Percentiles rank a stretch among this genome's conserved stretches.
These are phyloP conservation scores for Pestalotiopsis sp. DNA, from an alignment of 2,329 filamentous ascomycete species.

Conservation along the genomic window DNA sequence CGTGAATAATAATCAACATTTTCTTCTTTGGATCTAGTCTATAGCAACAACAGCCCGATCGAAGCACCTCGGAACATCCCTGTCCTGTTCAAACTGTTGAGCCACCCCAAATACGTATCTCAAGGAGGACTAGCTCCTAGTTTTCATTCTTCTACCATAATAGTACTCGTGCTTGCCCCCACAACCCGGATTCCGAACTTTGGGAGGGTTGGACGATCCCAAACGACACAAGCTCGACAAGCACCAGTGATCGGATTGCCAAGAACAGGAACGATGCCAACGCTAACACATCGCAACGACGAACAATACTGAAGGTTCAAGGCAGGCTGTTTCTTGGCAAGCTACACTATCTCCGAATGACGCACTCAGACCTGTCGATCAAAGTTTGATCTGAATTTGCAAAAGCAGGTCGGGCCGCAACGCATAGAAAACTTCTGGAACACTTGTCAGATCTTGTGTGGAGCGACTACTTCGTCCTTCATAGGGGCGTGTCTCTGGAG, in stretches of 20 bases:
- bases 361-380: neutral
- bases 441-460: neutral
- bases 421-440: neutral
- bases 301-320: neutral
- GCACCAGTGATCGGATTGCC: neutral
- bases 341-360: neutral
- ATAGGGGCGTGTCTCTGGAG: neutral
- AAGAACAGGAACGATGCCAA: neutral
- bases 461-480: neutral
- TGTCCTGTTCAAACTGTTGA: neutral
- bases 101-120: neutral
- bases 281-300: neutral
- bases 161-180: no score
- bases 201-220: neutral
- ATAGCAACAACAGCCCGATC: neutral
- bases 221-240: neutral
- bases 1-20: neutral
- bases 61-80: neutral
- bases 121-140: neutral
- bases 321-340: neutral
- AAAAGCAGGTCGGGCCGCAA: neutral
- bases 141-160: neutral
- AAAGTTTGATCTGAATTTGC: neutral
- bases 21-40: neutral
- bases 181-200: neutral